Percentiles rank a stretch among this genome's conserved stretches.
These are phyloP conservation scores for Sporisorium scitamineum DNA, from an alignment of 1,284 basidiomycete species.

Conservation along the genomic window DNA sequence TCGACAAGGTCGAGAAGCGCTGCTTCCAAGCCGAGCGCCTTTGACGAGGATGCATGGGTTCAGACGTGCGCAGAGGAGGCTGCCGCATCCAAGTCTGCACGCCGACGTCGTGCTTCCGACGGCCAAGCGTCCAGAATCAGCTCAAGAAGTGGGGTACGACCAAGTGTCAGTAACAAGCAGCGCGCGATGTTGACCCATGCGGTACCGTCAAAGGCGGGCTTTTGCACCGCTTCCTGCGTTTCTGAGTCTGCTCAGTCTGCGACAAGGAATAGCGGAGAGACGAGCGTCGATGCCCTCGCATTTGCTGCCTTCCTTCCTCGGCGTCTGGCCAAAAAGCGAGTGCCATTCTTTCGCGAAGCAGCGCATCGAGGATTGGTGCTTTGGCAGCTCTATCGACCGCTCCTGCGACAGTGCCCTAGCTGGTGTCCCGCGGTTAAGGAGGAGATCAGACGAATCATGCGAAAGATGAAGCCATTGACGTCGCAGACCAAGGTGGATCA, in stretches of 20 bases:
- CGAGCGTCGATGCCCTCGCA: not conserved
- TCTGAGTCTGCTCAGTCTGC: too few relatives aligned
- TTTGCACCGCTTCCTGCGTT: slow-evolving; percentile 6
- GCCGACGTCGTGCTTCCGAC: slow-evolving; percentile 4
- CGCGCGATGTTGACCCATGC: slow-evolving; percentile 6
- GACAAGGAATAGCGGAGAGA: not conserved
- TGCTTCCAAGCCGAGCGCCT: slow-evolving; percentile 5
- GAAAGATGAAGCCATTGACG: slow-evolving; percentile 28
- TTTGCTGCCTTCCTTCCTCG: slow-evolving; percentile 21
- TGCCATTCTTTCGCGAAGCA: slow-evolving; percentile 44
- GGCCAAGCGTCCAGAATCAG: not conserved
- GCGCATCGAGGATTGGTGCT: slow-evolving; percentile 39
- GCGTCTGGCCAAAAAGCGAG: slow-evolving; percentile 19
- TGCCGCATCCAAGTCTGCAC: slow-evolving; percentile 8
- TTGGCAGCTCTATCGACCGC: slow-evolving; percentile 51
- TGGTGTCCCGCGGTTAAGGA: slow-evolving; percentile 18
- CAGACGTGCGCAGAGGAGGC: slow-evolving; percentile 49
- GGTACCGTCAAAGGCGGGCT: slow-evolving; percentile 21
- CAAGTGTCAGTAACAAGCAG: not conserved
- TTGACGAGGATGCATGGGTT: slow-evolving; percentile 45
- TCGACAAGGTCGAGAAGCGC: slow-evolving; percentile 19
- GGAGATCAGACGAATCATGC: slow-evolving; percentile 21
- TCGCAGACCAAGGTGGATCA: slow-evolving; percentile 15
- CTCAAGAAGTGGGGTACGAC: slow-evolving; percentile 14
- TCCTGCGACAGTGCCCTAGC: slow-evolving; percentile 37